phyloP scores from a whole-genome alignment of 352 stramenopile species.

The Hyphochytrium catenoides region DNA sequence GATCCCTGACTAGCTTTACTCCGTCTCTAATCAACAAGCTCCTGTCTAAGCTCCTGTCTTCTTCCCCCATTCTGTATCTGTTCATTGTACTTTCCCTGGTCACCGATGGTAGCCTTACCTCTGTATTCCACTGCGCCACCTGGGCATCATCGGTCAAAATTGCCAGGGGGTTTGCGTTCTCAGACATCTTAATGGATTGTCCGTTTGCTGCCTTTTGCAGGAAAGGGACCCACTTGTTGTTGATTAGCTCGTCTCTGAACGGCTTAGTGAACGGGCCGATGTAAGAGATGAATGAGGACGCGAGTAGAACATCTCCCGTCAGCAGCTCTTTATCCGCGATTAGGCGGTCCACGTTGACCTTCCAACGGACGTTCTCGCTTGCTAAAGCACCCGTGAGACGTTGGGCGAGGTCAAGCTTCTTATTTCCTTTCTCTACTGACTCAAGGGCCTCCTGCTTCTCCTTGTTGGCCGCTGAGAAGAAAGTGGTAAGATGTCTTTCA shows the following conservation, averaged over 20 bases:
- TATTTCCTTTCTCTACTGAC: constrained; percentile 67
- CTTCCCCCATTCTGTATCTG: too few species aligned
- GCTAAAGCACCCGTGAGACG: constrained; percentile 80
- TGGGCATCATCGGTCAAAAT: constrained; percentile 74
- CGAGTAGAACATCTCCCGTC: constrained; percentile 75
- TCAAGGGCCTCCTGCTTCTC: constrained; percentile 80
- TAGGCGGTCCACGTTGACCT: constrained; percentile 71
- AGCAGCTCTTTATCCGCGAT: constrained; percentile 72
- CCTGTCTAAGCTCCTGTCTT: too few species aligned
- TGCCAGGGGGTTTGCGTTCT: constrained; percentile 57
- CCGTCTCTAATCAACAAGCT: too few species aligned
- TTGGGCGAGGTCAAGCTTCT: constrained; percentile 81
- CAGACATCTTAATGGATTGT: constrained; percentile 68
- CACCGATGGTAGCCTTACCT: too few species aligned
- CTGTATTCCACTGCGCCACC: constrained; percentile 78
- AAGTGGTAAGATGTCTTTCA: too few species aligned
- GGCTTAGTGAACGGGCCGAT: constrained; percentile 82
- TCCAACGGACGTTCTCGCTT: constrained; percentile 83
- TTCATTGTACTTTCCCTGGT: too few species aligned
- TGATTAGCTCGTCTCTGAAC: constrained; percentile 77
- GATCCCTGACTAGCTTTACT: too few species aligned
- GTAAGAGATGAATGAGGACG: constrained; percentile 83
- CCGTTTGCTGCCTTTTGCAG: constrained; percentile 54
- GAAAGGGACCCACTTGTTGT: constrained; percentile 74
- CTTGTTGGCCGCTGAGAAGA: constrained; percentile 59